A percentile compares a stretch with the other conserved stretches of the same genome.
phyloP scores from a whole-genome alignment of 2,329 filamentous ascomycete species.

The Hymenoscyphus fraxineus region DNA sequence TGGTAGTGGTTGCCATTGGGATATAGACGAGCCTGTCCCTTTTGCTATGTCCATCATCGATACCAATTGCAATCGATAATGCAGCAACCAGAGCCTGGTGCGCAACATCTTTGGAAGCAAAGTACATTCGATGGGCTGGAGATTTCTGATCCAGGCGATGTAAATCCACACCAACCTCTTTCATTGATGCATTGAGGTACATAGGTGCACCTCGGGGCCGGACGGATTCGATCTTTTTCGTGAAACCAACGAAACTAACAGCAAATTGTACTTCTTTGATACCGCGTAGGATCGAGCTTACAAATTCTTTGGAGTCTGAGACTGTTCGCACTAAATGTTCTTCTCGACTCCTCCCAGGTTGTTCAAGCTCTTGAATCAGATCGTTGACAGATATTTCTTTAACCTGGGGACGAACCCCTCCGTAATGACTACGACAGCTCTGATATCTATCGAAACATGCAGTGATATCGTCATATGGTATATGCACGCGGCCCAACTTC shows the following conservation, averaged over 20 bases:
- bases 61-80: conserved; percentile 83
- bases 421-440: conserved; percentile 37
- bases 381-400: conserved; percentile 65
- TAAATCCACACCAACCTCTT: conserved; percentile 91
- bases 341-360: conserved; percentile 52
- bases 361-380: conserved; percentile 70
- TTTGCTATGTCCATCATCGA: conserved; percentile 84
- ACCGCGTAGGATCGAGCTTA: conserved; percentile 82
- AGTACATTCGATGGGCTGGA: conserved; percentile 97
- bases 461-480: conserved; percentile 83
- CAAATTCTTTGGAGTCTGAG: conserved; percentile 88
- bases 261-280: conserved; percentile 97
- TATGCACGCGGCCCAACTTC: conserved; percentile 84
- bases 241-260: conserved; percentile 83
- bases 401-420: conserved; percentile 37
- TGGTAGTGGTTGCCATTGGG: conserved; percentile 93
- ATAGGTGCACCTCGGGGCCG: conserved; percentile 67
- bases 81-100: conserved; percentile 92
- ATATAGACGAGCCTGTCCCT: conserved; percentile 87
- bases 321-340: conserved; percentile 75
- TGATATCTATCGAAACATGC: conserved; percentile 57
- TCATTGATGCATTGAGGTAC: conserved; percentile 85
- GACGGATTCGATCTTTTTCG: conserved; percentile 70
- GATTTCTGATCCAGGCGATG: conserved; percentile 89
- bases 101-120: conserved; percentile 84